Conservation (phyloP, 352 stramenopile species). For the Phytophthora kernoviae region DNA sequence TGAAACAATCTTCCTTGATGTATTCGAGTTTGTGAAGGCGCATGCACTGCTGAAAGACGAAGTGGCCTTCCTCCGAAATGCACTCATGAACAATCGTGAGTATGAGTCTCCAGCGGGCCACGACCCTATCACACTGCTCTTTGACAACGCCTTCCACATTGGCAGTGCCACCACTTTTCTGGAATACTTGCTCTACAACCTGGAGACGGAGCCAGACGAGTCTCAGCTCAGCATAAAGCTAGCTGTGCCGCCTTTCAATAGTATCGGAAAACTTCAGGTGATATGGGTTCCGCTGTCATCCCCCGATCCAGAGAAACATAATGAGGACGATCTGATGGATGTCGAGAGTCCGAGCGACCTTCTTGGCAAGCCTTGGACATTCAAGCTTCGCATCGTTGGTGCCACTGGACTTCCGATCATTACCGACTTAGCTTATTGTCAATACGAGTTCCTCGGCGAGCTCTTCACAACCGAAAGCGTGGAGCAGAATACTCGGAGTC, state of each 20-base stretch:
- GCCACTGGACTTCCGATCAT: conserved; percentile 87
- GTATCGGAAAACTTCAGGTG: conserved; percentile 92
- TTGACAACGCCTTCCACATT: conserved; percentile 93
- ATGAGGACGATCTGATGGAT: conserved; percentile 70
- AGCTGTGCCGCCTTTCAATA: conserved; percentile 91
- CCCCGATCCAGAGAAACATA: conserved; percentile 68
- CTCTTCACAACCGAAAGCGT: conserved; percentile 92
- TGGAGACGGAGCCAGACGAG: conserved; percentile 92
- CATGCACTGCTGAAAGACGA: conserved; percentile 86
- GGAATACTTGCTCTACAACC: conserved; percentile 92
- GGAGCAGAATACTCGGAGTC: conserved; percentile 86
- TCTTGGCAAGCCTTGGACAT: conserved; percentile 91
- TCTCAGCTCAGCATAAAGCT: conserved; percentile 91
- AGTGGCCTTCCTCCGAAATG: conserved; percentile 91
- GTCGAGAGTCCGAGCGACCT: conserved; percentile 78
- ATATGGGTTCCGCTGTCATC: conserved; percentile 88
- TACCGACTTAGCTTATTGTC: conserved; percentile 90
- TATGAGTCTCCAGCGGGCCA: conserved; percentile 87
- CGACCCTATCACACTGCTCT: conserved; percentile 92
- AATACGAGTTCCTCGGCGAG: conserved; percentile 94
- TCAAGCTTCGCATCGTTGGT: conserved; percentile 86
- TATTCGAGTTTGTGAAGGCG: conserved; percentile 93
- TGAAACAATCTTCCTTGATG: conserved; percentile 92
- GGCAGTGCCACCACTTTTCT: conserved; percentile 92
- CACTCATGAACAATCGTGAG: conserved; percentile 86